Evolutionary conservation across 1,284 basidiomycete genomes (phyloP).

Genomic region (Fomitopsis schrenkii): DNA sequence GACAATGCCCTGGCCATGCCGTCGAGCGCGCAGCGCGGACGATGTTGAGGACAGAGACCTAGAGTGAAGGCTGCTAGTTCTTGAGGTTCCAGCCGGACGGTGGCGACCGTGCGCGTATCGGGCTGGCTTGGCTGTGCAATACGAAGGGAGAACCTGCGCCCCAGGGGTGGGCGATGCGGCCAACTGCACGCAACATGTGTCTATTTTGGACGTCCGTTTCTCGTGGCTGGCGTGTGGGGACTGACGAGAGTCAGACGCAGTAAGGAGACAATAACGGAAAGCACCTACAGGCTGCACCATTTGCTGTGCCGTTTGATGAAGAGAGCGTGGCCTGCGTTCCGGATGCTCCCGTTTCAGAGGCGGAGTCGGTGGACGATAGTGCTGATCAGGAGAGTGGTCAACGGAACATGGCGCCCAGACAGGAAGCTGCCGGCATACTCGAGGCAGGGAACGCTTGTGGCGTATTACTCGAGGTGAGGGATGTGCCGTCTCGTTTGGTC

Average conservation of each 20-base stretch:
- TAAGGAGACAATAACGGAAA: background rate
- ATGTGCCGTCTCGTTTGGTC: background rate
- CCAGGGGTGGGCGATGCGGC: background rate
- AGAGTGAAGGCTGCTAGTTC: background rate
- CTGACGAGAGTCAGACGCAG: background rate
- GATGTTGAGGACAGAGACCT: slow-evolving; percentile 2
- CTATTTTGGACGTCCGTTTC: background rate
- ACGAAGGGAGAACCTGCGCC: background rate
- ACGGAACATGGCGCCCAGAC: slow-evolving; percentile 1
- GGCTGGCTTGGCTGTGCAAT: background rate
- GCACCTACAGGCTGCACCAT: background rate
- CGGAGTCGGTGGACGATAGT: slow-evolving; percentile 32
- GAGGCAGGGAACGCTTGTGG: slow-evolving; percentile 6
- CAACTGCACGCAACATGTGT: background rate
- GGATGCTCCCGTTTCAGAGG: slow-evolving; percentile 24
- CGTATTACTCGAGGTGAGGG: background rate
- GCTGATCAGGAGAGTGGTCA: slow-evolving; percentile 13
- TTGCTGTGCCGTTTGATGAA: background rate
- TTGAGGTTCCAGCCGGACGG: background rate
- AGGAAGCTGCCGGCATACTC: slow-evolving; percentile 10
- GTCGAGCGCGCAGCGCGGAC: background rate
- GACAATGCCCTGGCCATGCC: background rate
- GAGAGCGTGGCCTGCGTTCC: slow-evolving; percentile 13
- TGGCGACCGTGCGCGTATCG: background rate
- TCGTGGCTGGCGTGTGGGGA: background rate